phyloP scores from a whole-genome alignment of 257 asterid species.

The Primulina tabacum region DNA sequence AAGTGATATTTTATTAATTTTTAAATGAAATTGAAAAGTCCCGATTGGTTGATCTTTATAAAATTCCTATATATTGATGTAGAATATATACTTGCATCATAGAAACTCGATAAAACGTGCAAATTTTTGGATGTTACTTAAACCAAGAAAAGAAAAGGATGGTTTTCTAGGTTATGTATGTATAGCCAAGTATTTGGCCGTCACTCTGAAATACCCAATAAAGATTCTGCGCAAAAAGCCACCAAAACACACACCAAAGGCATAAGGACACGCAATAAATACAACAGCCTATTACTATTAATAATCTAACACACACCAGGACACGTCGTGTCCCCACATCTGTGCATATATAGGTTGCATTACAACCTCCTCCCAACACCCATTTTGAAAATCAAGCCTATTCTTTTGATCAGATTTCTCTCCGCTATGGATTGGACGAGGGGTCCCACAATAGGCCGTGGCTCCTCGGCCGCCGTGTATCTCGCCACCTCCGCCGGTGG shows the following conservation, averaged over 20 bases:
- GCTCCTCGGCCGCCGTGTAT: constrained; percentile 71
- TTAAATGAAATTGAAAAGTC: too few species aligned
- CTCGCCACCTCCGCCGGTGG: constrained; percentile 55
- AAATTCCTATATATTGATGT: too few species aligned
- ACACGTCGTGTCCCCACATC: not conserved
- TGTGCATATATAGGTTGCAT: constrained; percentile 21
- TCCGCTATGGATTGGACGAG: constrained; percentile 68
- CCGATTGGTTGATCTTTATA: too few species aligned
- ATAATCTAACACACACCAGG: not conserved
- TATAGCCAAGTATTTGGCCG: constrained; percentile 28
- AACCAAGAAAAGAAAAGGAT: too few species aligned
- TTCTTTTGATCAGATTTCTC: not conserved
- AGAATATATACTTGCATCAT: too few species aligned
- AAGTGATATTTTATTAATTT: too few species aligned
- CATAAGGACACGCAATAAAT: not conserved
- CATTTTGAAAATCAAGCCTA: constrained; percentile 13
- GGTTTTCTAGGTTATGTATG: too few species aligned
- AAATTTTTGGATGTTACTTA: too few species aligned
- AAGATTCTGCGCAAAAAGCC: constrained; percentile 29
- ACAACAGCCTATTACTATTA: not conserved
- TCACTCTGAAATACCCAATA: constrained; percentile 16
- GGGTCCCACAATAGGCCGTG: constrained; percentile 77
- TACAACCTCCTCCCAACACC: not conserved
- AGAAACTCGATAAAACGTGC: too few species aligned
- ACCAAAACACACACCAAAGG: constrained; percentile 33